Evolutionary conservation across 192 early-diverging fungal species (phyloP), one percentile per base, ranked within the genome.

Genomic region (Chytriomyces sp.): DNA sequence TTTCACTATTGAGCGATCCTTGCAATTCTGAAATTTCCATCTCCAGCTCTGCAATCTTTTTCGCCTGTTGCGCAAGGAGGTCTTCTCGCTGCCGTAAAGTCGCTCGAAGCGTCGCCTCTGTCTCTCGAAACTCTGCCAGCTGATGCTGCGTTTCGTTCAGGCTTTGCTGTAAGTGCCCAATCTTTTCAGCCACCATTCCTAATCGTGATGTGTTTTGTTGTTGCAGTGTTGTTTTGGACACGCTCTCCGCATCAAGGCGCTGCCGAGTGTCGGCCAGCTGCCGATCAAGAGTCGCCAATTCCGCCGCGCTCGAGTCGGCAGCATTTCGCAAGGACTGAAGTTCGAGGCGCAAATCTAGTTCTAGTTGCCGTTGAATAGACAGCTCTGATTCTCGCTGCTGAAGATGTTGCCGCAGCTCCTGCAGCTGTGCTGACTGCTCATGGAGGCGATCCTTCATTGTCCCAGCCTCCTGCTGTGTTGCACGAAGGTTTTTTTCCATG

Each of bases 111-210:
- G 17, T n/a, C 4, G 34, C 33, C 60, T 86, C 84, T 5, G 62
- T 68, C 26, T 72, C 66, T 5, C 71, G 78, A 26, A 83, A 70
- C 14, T 76, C 71, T n/a, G 39, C 25, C n/a, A 86, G 55, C 56
- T 86, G 81, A 3, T 33, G 19, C 70, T 86, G 84, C 25, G 80
- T 67, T 28, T 86, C 80, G 39, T 25, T 37, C 28, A 86, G 75
- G 22, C 78, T 59, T 6, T 49, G 67, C 54, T 83, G 81, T 30
- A 86, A 69, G n/a, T 72, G 67, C 17, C 65, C 28, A 41, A 86
- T 77, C 71, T 82, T 81, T n/a, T 76, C 78, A 22, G 80, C 71
- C 3, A 86, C 78, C 5, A 28, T n/a, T n/a, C 60, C 66, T 33
- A 86, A 71, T 36, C 80, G 78, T 33, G 77, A 72, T 39, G 82